Evolutionary conservation across 2,329 filamentous ascomycete species (phyloP), one percentile per base, ranked within the genome.

Genomic region (Penicillium sp.): DNA sequence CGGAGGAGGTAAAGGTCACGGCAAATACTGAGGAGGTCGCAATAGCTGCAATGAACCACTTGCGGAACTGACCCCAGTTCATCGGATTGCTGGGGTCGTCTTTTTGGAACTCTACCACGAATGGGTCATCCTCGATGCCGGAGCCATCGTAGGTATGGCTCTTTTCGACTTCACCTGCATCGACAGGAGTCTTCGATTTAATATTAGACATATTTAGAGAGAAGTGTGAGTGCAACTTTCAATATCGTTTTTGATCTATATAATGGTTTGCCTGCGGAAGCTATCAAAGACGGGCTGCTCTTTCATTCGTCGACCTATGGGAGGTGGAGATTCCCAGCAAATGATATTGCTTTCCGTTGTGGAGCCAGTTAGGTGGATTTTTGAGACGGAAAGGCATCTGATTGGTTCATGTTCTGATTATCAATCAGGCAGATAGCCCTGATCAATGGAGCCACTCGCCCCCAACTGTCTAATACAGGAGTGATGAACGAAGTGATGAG

Each of bases 1-100:
- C 70, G 1, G 69, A 72, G 0, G 72, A 74, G 7, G 65, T 68
- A 26, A 74, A 66, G 19, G 71, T 54, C 30, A 73, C 67, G 1
- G 36, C 36, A 4, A 37, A 37, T n/a, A 37, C 36, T 14, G 71
- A 70, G 0, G 73, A 56, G 0, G 72, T 71, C 2, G 66, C 63
- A 31, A 69, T 42, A 3, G 67, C 65, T 1, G 69, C 65, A 10
- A 73, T 67, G 5, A 58, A 45, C 65, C 69, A 71, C 62, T 74
- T 76, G 12, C 26, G 22, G 17, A 53, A 28, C 16, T 22, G 8
- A 10, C 36, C 31, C 28, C 51, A 61, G 16, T 56, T 33, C 56
- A 61, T 58, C 1, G 56, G 58, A 45, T 61, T 48, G 1, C 59
- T 40, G 8, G 35, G 35, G 26, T 61, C 59, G 4, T 56, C 28